Evolutionary conservation across 2,329 filamentous ascomycete genomes (phyloP), one percentile per base, ranked within the genome.

Genomic region (Paraphoma sp.): DNA sequence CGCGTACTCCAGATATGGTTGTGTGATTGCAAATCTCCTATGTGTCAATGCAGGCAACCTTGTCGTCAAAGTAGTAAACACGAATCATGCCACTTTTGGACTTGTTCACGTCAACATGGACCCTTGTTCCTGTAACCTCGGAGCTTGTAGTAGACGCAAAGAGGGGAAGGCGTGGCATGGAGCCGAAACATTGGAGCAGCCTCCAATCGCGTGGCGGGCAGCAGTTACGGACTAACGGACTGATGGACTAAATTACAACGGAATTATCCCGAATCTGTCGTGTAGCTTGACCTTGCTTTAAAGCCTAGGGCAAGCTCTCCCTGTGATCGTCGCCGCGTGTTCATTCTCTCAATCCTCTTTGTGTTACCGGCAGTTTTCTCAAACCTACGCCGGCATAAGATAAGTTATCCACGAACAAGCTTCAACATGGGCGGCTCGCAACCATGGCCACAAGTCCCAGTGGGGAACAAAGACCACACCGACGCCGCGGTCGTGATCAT

Each of bases 401-500:
- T 11, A 14, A 23, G 23, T 5, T 5, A 3, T 23, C 2, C 23
- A 23, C 23, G 23, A 23, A 23, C 23, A 23, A 23, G 23, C 23
- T 1, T 42, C 50, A 69, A 45, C 8, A 80, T 80, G 78, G 71
- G 71, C 18, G 76, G 73, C 44, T 64, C 75, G 30, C 74, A 75
- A 48, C 79, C 80, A 42, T 82, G 79, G 80, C 79, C 79, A 0
- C 68, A 81, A 59, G 75, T 79, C 12, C 73, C 76, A 1, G 74
- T 81, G 9, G 78, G 81, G 14, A 85, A 85, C 58, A 79, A 80
- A 49, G 78, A 82, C 59, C 81, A 82, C 57, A 82, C 81, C 7
- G 77, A 81, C 58, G 81, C 83, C 0, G 80, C 82, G 2, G 83
- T 86, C 1, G 80, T 86, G 8, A 86, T 87, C 49, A 83, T 87